A percentile compares a stretch with the other conserved stretches of the same genome.
These are phyloP conservation scores for Apostasia ramifera DNA, from an alignment of 106 monocot species.

Conservation along the genomic window DNA sequence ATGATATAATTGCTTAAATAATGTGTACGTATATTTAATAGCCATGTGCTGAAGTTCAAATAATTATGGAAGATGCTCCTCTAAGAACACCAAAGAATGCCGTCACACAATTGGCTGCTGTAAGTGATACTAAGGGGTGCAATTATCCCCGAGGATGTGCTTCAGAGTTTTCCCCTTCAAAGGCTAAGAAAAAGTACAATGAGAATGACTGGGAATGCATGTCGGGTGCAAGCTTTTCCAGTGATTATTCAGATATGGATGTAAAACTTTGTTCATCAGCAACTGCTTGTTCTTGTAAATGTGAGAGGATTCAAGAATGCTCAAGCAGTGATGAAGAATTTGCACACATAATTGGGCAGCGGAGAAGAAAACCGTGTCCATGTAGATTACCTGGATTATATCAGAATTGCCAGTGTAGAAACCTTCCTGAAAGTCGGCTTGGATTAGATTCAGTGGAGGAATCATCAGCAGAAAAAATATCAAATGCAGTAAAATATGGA, in stretches of 20 bases:
- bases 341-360: constrained; percentile 11
- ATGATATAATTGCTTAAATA: constrained; percentile 1
- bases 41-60: constrained; percentile 90
- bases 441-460: constrained; percentile 10
- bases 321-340: constrained; percentile 59
- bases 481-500: constrained; percentile 8
- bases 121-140: constrained; percentile 19
- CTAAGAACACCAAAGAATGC: constrained; percentile 79
- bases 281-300: constrained; percentile 24
- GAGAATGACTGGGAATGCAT: constrained; percentile 49
- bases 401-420: constrained; percentile 11
- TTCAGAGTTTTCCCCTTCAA: constrained; percentile 20
- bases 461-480: constrained; percentile 18
- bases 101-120: constrained; percentile 62
- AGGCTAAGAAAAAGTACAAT: constrained; percentile 18
- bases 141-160: constrained; percentile 9
- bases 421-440: constrained; percentile 10
- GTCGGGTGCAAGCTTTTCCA: constrained; percentile 27
- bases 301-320: constrained; percentile 22
- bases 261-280: constrained; percentile 22
- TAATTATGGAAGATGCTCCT: constrained; percentile 82
- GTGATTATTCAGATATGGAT: constrained; percentile 42
- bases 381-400: constrained; percentile 11
- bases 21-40: constrained; percentile 16
- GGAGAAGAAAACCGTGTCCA: constrained; percentile 5